These are phyloP conservation scores for Alternaria triticina DNA, from an alignment of 2,329 filamentous ascomycete genomes.

Conservation along the genomic window DNA sequence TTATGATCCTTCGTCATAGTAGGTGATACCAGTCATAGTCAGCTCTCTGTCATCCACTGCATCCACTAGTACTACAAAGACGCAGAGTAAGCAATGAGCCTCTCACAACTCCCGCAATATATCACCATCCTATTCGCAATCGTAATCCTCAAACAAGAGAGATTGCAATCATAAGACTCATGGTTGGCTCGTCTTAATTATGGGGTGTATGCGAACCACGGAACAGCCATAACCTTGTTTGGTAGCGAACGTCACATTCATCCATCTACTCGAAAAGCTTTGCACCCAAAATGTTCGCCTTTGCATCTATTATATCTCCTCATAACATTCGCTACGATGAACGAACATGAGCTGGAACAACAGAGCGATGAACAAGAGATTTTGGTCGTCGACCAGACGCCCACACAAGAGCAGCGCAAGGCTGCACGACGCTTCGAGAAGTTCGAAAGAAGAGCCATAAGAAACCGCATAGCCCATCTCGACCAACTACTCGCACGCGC, in stretches of 20 bases:
- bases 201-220: background rate
- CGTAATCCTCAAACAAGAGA: background rate
- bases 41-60: background rate
- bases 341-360: background rate
- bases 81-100: background rate
- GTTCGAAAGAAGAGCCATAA: background rate
- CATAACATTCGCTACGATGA: background rate
- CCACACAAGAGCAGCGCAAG: background rate
- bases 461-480: background rate
- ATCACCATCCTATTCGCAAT: background rate
- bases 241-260: background rate
- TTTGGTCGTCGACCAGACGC: rapidly evolving
- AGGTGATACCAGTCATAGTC: background rate
- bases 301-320: background rate
- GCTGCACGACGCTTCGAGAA: background rate
- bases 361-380: background rate
- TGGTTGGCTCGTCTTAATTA: background rate
- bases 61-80: too few species aligned
- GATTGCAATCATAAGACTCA: background rate
- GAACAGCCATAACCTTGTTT: background rate
- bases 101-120: background rate
- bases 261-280: background rate
- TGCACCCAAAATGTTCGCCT: background rate
- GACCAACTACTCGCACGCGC: background rate
- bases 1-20: background rate